phyloP scores from a whole-genome alignment of 2,329 filamentous ascomycete species.

The Laburnicola sp. region DNA sequence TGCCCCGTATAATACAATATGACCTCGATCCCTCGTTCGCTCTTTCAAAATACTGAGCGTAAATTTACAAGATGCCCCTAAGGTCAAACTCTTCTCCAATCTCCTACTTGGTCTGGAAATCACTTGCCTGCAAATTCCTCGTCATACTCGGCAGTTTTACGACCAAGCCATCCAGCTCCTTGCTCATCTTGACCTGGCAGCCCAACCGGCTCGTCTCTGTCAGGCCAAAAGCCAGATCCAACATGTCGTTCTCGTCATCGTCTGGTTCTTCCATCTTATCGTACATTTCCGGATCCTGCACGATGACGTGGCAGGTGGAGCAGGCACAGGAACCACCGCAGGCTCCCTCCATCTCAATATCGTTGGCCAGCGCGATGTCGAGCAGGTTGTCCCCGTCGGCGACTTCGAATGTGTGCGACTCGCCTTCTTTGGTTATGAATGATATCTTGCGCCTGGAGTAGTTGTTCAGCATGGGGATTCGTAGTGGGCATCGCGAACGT shows the following conservation, averaged over 20 bases:
- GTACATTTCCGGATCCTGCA: slow-evolving; percentile 71
- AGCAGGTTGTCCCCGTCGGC: slow-evolving; percentile 87
- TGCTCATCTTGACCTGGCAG: slow-evolving; percentile 89
- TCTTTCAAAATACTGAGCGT: neutral
- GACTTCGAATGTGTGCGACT: slow-evolving; percentile 75
- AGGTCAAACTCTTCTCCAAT: neutral
- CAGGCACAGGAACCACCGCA: slow-evolving; percentile 94
- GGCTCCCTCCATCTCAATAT: slow-evolving; percentile 97
- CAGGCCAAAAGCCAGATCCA: slow-evolving; percentile 86
- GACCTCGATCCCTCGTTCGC: neutral
- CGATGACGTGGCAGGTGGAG: slow-evolving; percentile 90
- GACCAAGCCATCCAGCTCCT: slow-evolving; percentile 82
- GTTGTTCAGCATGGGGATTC: slow-evolving; percentile 12
- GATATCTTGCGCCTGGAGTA: slow-evolving; percentile 85
- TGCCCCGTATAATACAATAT: slow-evolving; percentile 17
- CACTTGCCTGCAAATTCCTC: slow-evolving; percentile 90
- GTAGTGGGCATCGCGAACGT: slow-evolving; percentile 39
- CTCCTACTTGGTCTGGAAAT: slow-evolving; percentile 61
- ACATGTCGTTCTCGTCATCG: slow-evolving; percentile 53
- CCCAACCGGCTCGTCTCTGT: slow-evolving; percentile 84
- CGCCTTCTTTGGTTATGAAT: slow-evolving; percentile 89
- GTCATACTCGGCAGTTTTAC: slow-evolving; percentile 92
- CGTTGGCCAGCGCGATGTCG: slow-evolving; percentile 91
- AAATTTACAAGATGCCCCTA: neutral
- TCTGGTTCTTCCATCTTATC: slow-evolving; percentile 66